Conservation (phyloP, 768 basidiomycete genomes). For the Cystobasidiopsis lactophilus region DNA sequence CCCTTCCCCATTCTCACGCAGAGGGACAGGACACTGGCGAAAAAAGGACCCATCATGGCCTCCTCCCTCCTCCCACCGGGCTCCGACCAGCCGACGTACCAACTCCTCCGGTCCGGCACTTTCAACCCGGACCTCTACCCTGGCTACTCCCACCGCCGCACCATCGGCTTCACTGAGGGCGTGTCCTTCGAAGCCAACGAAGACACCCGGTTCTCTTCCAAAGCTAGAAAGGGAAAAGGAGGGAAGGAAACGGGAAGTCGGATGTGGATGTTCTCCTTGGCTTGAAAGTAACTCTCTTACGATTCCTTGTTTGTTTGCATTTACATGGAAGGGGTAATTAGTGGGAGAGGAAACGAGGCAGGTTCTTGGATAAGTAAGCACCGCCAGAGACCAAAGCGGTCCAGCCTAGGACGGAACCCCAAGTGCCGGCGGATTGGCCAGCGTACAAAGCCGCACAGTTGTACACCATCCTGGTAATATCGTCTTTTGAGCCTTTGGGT, state of each 20-base stretch:
- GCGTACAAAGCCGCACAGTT: no score
- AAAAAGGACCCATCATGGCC: conserved; percentile 4
- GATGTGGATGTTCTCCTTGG: no score
- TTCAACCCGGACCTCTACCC: conserved; percentile 4
- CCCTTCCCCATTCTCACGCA: background rate
- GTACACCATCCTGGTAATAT: no score
- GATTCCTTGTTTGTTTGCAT: no score
- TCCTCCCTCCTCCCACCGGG: conserved; percentile 2
- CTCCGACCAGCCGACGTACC: conserved; percentile 5
- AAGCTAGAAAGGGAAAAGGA: background rate
- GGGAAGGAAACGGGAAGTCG: background rate
- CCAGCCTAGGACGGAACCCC: no score
- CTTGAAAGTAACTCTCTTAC: no score
- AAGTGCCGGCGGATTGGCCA: no score
- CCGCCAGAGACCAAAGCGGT: no score
- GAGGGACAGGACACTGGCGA: conserved; percentile 6
- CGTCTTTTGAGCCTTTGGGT: no score
- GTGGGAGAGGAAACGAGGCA: no score
- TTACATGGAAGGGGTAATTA: no score
- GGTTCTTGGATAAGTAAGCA: no score
- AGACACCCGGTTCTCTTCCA: background rate
- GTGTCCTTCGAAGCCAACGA: background rate
- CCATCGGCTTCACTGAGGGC: conserved; percentile 6
- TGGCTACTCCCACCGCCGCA: conserved; percentile 8
- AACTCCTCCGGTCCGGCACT: conserved; percentile 6